Evolutionary conservation across 495 filamentous ascomycete genomes (phyloP).

Genomic region (Penicillium roqueforti): DNA sequence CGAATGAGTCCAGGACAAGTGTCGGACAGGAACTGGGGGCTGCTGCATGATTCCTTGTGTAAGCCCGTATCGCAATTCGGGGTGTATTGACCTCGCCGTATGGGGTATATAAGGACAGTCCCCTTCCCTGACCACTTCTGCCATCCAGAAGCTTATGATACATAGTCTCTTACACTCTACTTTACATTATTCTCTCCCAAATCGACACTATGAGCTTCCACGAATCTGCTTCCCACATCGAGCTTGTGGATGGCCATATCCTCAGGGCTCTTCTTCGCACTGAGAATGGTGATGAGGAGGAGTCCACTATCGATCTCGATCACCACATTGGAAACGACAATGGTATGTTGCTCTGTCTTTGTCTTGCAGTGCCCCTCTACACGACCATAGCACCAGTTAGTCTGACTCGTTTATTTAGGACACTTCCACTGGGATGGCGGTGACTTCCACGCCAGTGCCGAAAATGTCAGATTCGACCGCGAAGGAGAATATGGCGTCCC

Average conservation of each 20-base stretch:
- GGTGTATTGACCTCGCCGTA: neutral
- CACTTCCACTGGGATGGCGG: constrained; percentile 42
- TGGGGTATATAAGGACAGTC: constrained; percentile 3
- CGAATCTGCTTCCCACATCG: constrained; percentile 30
- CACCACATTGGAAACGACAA: constrained; percentile 40
- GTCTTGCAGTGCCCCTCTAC: too few relatives aligned
- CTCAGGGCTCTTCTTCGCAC: constrained; percentile 33
- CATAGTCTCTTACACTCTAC: neutral
- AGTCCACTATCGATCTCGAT: constrained; percentile 42
- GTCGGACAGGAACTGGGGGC: constrained; percentile 13
- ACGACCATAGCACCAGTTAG: neutral
- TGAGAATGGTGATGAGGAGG: constrained; percentile 25
- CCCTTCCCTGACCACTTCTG: neutral
- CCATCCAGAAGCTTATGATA: neutral
- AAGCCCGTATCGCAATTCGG: neutral
- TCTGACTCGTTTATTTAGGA: constrained; percentile 26
- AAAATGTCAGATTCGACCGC: constrained; percentile 33
- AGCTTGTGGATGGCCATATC: constrained; percentile 40
- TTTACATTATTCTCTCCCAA: constrained; percentile 5
- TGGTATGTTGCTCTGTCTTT: constrained; percentile 25
- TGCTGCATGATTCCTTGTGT: constrained; percentile 7
- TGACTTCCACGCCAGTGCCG: constrained; percentile 37
- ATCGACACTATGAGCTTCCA: constrained; percentile 46
- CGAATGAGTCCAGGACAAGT: constrained; percentile 21
- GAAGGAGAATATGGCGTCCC: constrained; percentile 41